Evolutionary conservation across 2,329 filamentous ascomycete genomes (phyloP), one percentile per base, ranked within the genome.

Genomic region (Stagonosporopsis cucurbitacearum): DNA sequence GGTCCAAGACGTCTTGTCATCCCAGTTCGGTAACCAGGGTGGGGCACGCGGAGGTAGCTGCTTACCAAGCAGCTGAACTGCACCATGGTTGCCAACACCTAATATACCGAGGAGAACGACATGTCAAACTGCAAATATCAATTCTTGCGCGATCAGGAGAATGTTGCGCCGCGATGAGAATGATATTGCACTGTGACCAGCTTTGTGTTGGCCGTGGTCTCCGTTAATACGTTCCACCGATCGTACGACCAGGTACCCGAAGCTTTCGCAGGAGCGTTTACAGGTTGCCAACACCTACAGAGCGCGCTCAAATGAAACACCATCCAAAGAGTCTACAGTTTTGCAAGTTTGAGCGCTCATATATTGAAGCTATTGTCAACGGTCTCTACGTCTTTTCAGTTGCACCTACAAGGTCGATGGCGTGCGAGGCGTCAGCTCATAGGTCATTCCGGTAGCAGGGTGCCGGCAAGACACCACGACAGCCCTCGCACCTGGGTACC

Each of bases 31-130:
- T 22, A 36, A 47, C 41, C 39, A 28, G 30, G 20, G 53, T 56
- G 47, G 53, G 53, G 53, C 47, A 43, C 36, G 25, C 25, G 49
- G 35, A 45, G 41, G 36, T 46, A 36, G 17, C 23, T 50, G 53
- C 41, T 56, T 56, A 56, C 53, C 28, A 56, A 56, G 53, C 53
- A 17, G 15, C 4, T 13, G 9, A 30, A 12, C 28, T 30, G 28
- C 11, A 32, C 30, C 30, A 32, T 32, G 13, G 30, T 15, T n/a
- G 7, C 13, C 30, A 32, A n/a, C 4, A n/a, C 13, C 30, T 37
- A 37, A 37, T 19, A 20, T 12, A 20, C 11, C 35, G 3, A 15
- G 13, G 4, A 12, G 28, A 30, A 30, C 28, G 7, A 11, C 28
- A 30, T 30, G 28, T 30, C 11, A 4, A 30, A 4, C 8, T 2